Evolutionary conservation across 176 grass and related monocot species (phyloP).

Genomic region (Alopecurus myosuroides): DNA sequence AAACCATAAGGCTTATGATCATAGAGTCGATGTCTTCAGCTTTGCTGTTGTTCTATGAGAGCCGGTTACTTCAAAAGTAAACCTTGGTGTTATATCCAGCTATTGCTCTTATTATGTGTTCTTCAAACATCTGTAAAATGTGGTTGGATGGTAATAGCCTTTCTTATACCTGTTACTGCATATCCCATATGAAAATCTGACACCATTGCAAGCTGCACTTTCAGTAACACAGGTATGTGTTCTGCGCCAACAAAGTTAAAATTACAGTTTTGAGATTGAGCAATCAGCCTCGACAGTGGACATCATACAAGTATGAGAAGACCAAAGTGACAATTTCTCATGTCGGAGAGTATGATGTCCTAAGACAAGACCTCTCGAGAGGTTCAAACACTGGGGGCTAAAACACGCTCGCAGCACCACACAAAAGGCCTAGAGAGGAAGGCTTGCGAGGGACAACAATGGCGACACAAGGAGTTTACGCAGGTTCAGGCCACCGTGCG

Average conservation of each 20-base stretch:
- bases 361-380: no score
- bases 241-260: neutral
- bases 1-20: conserved; percentile 85
- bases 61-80: conserved; percentile 81
- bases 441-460: no score
- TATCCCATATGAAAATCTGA: conserved; percentile 83
- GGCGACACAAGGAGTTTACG: no score
- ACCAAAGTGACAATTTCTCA: neutral
- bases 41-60: conserved; percentile 95
- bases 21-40: conserved; percentile 92
- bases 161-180: conserved; percentile 38
- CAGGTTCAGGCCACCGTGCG: no score
- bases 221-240: conserved; percentile 79
- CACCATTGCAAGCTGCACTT: conserved; percentile 93
- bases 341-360: no score
- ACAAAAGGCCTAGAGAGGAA: no score
- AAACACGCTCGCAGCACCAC: no score
- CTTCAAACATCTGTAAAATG: neutral
- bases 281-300: neutral
- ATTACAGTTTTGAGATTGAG: neutral
- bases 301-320: neutral
- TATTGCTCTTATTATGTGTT: neutral
- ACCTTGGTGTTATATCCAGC: neutral
- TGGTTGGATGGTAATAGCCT: neutral
- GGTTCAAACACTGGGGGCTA: no score